Evolutionary conservation across 1,284 basidiomycete genomes (phyloP).

Genomic region (Austroboletus niveus): DNA sequence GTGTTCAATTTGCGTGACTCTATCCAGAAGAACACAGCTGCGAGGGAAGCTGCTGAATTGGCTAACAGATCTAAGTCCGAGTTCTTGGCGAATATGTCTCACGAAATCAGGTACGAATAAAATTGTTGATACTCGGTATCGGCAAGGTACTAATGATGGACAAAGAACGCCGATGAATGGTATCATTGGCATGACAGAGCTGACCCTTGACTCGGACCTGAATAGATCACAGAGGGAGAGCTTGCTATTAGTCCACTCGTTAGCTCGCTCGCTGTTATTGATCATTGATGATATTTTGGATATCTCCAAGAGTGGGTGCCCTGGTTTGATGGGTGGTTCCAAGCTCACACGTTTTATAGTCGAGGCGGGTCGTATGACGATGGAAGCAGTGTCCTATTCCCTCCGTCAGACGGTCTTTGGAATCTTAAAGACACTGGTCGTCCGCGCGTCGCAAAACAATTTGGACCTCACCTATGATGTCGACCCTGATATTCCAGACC

Average conservation of each 20-base stretch:
- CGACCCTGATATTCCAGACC: constrained; percentile 94
- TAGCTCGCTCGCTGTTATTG: constrained; percentile 90
- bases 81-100: constrained; percentile 98
- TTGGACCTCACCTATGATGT: constrained; percentile 97
- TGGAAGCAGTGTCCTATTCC: constrained; percentile 99
- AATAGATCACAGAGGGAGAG: constrained; percentile 92
- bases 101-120: constrained; percentile 78
- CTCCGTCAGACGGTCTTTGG: constrained; percentile 95
- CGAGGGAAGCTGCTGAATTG: constrained; percentile 95
- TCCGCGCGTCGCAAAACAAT: constrained; percentile 97
- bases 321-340: not conserved
- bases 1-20: constrained; percentile 96
- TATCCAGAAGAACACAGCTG: constrained; percentile 99
- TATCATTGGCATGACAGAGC: constrained; percentile 99
- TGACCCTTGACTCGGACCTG: constrained; percentile 92
- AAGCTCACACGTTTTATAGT: constrained; percentile 49
- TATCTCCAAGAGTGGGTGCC: constrained; percentile 89
- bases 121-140: constrained; percentile 1
- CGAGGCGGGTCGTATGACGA: constrained; percentile 98
- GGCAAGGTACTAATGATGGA: constrained; percentile 12
- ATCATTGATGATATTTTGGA: constrained; percentile 99
- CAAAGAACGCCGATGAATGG: constrained; percentile 96
- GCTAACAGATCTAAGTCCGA: constrained; percentile 97
- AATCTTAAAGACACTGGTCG: constrained; percentile 97
- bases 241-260: constrained; percentile 91